These are phyloP conservation scores for Boletellus ananas DNA, from an alignment of 768 basidiomycete species.

Conservation along the genomic window DNA sequence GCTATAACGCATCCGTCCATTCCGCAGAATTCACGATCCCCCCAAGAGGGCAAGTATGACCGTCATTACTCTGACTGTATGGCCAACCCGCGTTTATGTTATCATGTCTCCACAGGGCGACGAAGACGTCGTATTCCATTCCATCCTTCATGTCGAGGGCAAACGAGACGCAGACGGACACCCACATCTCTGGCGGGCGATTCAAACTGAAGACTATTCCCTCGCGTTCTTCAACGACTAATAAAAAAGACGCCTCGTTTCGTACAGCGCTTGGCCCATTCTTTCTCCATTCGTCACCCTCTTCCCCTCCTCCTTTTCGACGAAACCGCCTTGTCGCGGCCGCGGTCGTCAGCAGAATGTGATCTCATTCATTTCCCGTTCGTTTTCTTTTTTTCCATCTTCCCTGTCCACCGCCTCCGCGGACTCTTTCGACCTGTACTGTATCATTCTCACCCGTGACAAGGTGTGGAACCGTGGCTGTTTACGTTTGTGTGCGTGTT, in stretches of 20 bases:
- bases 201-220: slow-evolving; percentile 55
- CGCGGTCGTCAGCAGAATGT: slow-evolving; percentile 5
- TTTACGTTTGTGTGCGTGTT: slow-evolving; percentile 9
- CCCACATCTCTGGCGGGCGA: slow-evolving; percentile 58
- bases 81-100: background rate
- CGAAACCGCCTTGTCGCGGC: slow-evolving; percentile 19
- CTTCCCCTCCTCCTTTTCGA: slow-evolving; percentile 2
- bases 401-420: slow-evolving; percentile 3
- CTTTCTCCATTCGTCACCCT: background rate
- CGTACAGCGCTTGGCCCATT: background rate
- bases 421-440: slow-evolving; percentile 1
- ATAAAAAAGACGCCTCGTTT: background rate
- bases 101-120: slow-evolving; percentile 43
- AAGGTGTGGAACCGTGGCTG: background rate
- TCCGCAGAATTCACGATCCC: slow-evolving; percentile 66
- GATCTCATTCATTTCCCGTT: background rate
- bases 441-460: background rate
- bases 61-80: background rate
- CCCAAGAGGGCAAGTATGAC: slow-evolving; percentile 54
- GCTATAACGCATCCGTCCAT: background rate
- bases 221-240: slow-evolving; percentile 37
- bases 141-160: slow-evolving; percentile 60
- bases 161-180: slow-evolving; percentile 42
- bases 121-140: slow-evolving; percentile 68
- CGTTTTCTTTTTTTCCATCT: background rate